Evolutionary conservation across 2,329 filamentous ascomycete genomes (phyloP).

Genomic region (Leptoxyphium fumago): DNA sequence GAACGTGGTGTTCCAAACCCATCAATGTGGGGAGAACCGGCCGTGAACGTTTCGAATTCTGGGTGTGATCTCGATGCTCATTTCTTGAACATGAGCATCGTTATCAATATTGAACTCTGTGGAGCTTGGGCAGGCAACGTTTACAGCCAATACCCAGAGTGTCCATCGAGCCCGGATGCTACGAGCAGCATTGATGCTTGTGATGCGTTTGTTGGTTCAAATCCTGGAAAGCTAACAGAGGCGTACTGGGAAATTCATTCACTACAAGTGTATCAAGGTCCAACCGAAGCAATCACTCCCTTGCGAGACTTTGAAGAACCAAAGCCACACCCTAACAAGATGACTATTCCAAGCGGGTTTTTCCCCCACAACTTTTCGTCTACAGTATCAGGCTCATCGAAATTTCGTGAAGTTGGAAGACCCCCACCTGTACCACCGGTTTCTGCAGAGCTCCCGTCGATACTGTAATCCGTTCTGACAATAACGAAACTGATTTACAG

Average conservation of each 20-base stretch:
- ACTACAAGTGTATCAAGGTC: constrained; percentile 26
- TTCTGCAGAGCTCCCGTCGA: no score
- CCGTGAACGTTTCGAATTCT: constrained; percentile 44
- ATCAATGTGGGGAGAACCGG: constrained; percentile 44
- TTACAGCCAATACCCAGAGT: constrained; percentile 14
- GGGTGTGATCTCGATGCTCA: constrained; percentile 22
- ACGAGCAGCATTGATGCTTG: constrained; percentile 14
- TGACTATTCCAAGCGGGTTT: no score
- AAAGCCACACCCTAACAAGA: no score
- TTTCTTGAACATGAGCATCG: constrained; percentile 24
- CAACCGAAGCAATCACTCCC: constrained; percentile 1
- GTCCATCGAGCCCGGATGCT: constrained; percentile 12
- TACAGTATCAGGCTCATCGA: no score
- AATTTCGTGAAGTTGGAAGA: no score
- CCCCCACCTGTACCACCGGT: no score
- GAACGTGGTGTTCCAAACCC: constrained; percentile 39
- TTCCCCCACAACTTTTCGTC: no score
- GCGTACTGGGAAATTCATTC: constrained; percentile 29
- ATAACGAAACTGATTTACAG: no score
- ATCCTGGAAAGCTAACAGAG: constrained; percentile 17
- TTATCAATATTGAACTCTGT: constrained; percentile 28
- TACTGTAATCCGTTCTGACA: no score
- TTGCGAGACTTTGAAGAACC: no score
- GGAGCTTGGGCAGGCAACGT: constrained; percentile 22
- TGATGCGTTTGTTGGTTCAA: constrained; percentile 19